Percentiles rank a stretch among this genome's conserved stretches.
Conservation (phyloP, 768 basidiomycete species). For the Phaeotremella fagi region DNA sequence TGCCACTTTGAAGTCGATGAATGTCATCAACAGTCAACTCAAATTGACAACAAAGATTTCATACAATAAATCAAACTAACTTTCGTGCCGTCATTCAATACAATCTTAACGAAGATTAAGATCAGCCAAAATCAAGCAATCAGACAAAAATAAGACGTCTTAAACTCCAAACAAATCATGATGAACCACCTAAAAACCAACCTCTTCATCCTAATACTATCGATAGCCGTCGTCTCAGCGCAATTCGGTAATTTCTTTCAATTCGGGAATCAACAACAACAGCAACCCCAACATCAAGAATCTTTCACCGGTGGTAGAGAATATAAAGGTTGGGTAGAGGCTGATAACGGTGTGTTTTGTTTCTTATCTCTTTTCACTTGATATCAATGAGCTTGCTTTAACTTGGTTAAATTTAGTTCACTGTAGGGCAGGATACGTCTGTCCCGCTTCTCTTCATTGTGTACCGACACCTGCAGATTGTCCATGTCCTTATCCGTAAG, state of each 20-base stretch:
- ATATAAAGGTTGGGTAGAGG: conserved; percentile 25
- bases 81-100: too few species aligned
- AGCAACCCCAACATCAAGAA: conserved; percentile 12
- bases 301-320: conserved; percentile 5
- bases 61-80: too few species aligned
- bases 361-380: background rate
- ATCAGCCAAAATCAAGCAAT: too few species aligned
- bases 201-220: conserved; percentile 3
- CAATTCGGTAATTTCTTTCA: conserved; percentile 31
- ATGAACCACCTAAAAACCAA: background rate
- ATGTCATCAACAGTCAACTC: too few species aligned
- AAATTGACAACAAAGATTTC: too few species aligned
- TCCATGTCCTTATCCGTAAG: conserved; percentile 44
- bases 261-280: conserved; percentile 14
- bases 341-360: conserved; percentile 19
- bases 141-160: too few species aligned
- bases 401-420: conserved; percentile 18
- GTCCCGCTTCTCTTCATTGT: conserved; percentile 37
- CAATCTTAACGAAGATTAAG: too few species aligned
- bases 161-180: too few species aligned
- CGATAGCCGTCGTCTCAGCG: conserved; percentile 10
- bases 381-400: background rate
- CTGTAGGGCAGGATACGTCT: conserved; percentile 41
- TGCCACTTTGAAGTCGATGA: too few species aligned
- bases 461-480: conserved; percentile 42